These are phyloP conservation scores for Serpula lacrymans DNA, from an alignment of 768 basidiomycete species.

Conservation along the genomic window DNA sequence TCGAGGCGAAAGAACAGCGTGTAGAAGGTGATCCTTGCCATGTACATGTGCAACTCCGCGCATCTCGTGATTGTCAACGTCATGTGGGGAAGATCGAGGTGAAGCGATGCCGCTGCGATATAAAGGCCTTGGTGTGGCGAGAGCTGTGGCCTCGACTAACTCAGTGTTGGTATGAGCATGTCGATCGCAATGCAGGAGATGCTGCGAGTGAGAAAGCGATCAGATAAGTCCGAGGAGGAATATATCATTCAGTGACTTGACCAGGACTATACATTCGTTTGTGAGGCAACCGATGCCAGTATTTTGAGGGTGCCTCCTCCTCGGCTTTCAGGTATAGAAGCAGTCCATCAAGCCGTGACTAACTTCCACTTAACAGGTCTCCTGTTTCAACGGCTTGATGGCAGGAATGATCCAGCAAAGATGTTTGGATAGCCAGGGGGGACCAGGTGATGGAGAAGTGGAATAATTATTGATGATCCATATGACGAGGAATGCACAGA, in stretches of 20 bases:
- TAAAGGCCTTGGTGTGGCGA: conserved; percentile 17
- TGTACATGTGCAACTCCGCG: conserved; percentile 24
- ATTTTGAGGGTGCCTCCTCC: conserved; percentile 13
- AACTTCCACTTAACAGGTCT: too few relatives aligned
- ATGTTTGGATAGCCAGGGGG: too few relatives aligned
- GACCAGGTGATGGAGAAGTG: too few relatives aligned
- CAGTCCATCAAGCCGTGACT: too few relatives aligned
- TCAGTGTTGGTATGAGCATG: conserved; percentile 12
- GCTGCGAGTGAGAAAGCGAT: too few relatives aligned
- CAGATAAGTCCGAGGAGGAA: too few relatives aligned
- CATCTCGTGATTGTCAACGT: conserved; percentile 10
- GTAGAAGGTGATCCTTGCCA: conserved; percentile 19
- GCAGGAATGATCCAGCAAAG: too few relatives aligned
- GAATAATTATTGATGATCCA: too few relatives aligned
- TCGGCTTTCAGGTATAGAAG: conserved; percentile 11
- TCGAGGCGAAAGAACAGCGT: conserved; percentile 20
- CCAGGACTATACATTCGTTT: conserved; percentile 13
- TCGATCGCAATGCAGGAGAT: too few relatives aligned
- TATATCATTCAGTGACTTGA: conserved; percentile 9
- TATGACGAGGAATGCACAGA: too few relatives aligned
- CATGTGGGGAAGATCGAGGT: conserved; percentile 14
- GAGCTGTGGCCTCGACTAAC: conserved; percentile 12
- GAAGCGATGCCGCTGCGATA: conserved; percentile 16
- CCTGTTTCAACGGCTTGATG: too few relatives aligned
- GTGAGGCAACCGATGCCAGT: conserved; percentile 24